Conservation (phyloP, 495 filamentous ascomycete genomes). For the Gamarada debralockiae region DNA sequence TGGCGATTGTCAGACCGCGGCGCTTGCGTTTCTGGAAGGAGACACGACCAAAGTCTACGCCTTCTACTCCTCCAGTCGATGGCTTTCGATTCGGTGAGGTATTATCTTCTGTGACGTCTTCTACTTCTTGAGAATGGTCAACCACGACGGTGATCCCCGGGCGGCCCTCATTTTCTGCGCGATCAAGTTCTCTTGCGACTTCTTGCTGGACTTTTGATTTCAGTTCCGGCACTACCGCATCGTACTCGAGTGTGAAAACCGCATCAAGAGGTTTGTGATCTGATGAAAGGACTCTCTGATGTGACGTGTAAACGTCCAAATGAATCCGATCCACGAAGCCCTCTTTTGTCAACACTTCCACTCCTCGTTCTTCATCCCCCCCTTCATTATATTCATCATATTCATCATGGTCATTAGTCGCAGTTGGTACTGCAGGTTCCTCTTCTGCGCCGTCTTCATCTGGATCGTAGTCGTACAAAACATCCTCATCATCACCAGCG, state of each 20-base stretch:
- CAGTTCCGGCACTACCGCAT: constrained; percentile 76
- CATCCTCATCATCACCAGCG: constrained; percentile 71
- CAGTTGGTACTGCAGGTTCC: neutral
- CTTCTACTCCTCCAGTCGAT: constrained; percentile 23
- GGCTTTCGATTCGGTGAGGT: constrained; percentile 11
- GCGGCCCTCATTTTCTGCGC: constrained; percentile 86
- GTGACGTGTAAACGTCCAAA: constrained; percentile 75
- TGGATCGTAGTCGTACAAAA: constrained; percentile 89
- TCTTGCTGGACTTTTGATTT: constrained; percentile 82
- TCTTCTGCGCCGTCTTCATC: constrained; percentile 58
- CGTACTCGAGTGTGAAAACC: constrained; percentile 75
- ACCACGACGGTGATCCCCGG: constrained; percentile 82
- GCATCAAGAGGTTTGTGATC: constrained; percentile 92
- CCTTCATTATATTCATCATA: constrained; percentile 63
- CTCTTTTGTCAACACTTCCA: constrained; percentile 46
- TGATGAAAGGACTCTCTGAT: constrained; percentile 84
- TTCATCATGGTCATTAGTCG: constrained; percentile 34
- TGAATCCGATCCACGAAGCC: constrained; percentile 59
- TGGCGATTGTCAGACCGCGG: constrained; percentile 76
- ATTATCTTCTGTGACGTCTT: constrained; percentile 27
- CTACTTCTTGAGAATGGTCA: constrained; percentile 45
- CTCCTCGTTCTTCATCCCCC: constrained; percentile 31
- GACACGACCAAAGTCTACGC: constrained; percentile 72
- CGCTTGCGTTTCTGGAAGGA: constrained; percentile 60
- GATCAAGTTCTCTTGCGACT: constrained; percentile 83